phyloP scores from a whole-genome alignment of 2,329 filamentous ascomycete species.

The Colletotrichum sojae region DNA sequence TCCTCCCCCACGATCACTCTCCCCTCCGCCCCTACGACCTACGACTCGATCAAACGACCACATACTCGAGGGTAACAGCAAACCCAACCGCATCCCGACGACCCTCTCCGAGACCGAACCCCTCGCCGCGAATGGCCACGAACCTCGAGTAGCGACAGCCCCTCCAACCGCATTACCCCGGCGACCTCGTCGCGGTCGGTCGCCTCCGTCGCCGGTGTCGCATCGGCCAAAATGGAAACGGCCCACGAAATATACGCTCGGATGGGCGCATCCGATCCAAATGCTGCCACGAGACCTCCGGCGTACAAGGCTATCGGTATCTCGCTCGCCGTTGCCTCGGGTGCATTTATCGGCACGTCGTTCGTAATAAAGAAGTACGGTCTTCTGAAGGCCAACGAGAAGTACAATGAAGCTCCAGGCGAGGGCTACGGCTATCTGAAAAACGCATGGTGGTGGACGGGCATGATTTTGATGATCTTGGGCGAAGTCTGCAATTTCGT shows the following conservation, averaged over 20 bases:
- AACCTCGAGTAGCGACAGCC: conserved; percentile 24
- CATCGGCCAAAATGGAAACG: conserved; percentile 32
- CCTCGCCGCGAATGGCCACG: conserved; percentile 25
- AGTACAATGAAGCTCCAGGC: conserved; percentile 95
- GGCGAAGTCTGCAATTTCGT: conserved; percentile 98
- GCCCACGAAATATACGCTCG: conserved; percentile 39
- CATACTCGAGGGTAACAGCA: too few species aligned
- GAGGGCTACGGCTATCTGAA: conserved; percentile 98
- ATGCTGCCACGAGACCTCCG: conserved; percentile 57
- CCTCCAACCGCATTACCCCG: conserved; percentile 24
- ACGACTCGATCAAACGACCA: too few species aligned
- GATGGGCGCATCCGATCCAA: conserved; percentile 34
- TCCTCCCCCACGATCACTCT: not conserved
- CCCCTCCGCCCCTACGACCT: not conserved
- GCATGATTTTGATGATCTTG: conserved; percentile 97
- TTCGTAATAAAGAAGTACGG: conserved; percentile 97
- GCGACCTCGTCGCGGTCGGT: conserved; percentile 22
- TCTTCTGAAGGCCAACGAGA: conserved; percentile 90
- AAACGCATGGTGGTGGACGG: conserved; percentile 94
- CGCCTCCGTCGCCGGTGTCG: conserved; percentile 33
- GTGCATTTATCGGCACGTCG: conserved; percentile 92
- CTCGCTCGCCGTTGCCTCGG: conserved; percentile 86
- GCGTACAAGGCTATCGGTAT: conserved; percentile 91
- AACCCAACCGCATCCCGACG: not conserved
- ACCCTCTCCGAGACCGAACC: not conserved